Conservation (phyloP, 176 grass and related monocot species). For the Avena eriantha region DNA sequence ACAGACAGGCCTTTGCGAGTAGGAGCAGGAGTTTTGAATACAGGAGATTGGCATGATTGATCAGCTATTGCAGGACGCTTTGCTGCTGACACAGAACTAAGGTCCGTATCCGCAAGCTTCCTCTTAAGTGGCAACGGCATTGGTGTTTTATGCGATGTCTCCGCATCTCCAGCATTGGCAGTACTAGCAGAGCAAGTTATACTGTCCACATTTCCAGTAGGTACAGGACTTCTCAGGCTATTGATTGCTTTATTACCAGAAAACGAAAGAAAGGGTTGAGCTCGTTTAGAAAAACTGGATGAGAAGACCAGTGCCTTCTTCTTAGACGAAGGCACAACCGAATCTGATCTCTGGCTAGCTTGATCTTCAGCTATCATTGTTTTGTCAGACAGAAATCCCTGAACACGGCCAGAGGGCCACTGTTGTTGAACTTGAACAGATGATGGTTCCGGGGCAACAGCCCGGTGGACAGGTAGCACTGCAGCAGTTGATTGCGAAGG, state of each 20-base stretch:
- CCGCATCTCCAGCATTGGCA: slow-evolving; percentile 46
- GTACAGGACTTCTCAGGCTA: slow-evolving; percentile 47
- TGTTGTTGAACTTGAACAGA: slow-evolving; percentile 56
- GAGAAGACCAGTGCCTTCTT: slow-evolving; percentile 81
- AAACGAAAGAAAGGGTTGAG: slow-evolving; percentile 41
- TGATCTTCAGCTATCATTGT: slow-evolving; percentile 52
- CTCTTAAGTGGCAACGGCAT: slow-evolving; percentile 81
- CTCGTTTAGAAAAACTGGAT: slow-evolving; percentile 61
- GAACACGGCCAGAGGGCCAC: slow-evolving; percentile 80
- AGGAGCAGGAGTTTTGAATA: slow-evolving; percentile 75
- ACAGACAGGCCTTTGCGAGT: slow-evolving; percentile 57
- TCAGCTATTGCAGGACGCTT: slow-evolving; percentile 66
- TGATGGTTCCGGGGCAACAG: slow-evolving; percentile 61
- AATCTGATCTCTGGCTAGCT: slow-evolving; percentile 55
- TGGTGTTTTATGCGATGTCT: slow-evolving; percentile 62
- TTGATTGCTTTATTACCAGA: slow-evolving; percentile 51
- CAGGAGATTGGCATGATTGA: slow-evolving; percentile 62
- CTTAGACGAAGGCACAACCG: slow-evolving; percentile 53
- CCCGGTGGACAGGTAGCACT: slow-evolving; percentile 68
- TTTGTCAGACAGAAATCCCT: slow-evolving; percentile 67
- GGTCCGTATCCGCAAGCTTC: slow-evolving; percentile 70
- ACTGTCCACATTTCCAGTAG: slow-evolving; percentile 48
- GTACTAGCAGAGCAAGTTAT: slow-evolving; percentile 31
- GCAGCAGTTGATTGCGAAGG: slow-evolving; percentile 61
- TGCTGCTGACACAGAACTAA: slow-evolving; percentile 46